Percentiles rank a stretch among this genome's conserved stretches.
Conservation (phyloP, 2,329 filamentous ascomycete species). For the Zymoseptoria pseudotritici region DNA sequence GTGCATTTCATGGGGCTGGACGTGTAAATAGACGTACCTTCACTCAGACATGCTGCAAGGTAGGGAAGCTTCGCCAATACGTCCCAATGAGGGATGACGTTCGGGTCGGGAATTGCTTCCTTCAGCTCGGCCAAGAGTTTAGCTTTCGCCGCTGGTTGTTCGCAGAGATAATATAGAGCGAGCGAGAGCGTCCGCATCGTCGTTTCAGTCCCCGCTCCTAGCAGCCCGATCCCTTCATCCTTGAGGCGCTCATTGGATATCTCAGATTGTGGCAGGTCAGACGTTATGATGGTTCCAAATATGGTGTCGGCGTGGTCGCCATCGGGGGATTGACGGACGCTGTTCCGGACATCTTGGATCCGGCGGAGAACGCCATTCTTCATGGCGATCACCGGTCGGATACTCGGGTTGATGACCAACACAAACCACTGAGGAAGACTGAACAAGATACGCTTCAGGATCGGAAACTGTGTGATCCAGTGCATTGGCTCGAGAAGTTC, state of each 20-base stretch:
- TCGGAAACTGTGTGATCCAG: not conserved
- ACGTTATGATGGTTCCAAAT: not conserved
- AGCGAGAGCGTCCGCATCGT: constrained; percentile 36
- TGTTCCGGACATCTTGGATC: not conserved
- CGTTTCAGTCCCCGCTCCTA: constrained; percentile 42
- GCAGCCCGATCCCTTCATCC: constrained; percentile 36
- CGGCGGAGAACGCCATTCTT: not conserved
- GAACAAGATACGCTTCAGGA: not conserved
- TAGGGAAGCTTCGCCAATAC: constrained; percentile 7
- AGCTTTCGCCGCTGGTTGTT: constrained; percentile 25
- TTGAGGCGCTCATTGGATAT: not conserved
- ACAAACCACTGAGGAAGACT: not conserved
- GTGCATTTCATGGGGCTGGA: too few species aligned
- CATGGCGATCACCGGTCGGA: not conserved
- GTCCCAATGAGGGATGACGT: not conserved
- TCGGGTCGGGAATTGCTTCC: constrained; percentile 3
- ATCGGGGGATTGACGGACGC: not conserved
- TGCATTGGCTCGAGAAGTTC: not conserved
- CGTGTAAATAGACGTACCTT: not conserved
- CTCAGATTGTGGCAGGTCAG: not conserved
- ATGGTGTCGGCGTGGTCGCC: not conserved
- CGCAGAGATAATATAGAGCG: constrained; percentile 35
- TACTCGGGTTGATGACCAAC: not conserved
- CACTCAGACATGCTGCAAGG: constrained; percentile 8
- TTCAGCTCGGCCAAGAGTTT: constrained; percentile 34